Percentiles rank a stretch among this genome's conserved stretches.
Evolutionary conservation across 176 grass and related monocot genomes (phyloP).

Genomic region (Musa beccarii): DNA sequence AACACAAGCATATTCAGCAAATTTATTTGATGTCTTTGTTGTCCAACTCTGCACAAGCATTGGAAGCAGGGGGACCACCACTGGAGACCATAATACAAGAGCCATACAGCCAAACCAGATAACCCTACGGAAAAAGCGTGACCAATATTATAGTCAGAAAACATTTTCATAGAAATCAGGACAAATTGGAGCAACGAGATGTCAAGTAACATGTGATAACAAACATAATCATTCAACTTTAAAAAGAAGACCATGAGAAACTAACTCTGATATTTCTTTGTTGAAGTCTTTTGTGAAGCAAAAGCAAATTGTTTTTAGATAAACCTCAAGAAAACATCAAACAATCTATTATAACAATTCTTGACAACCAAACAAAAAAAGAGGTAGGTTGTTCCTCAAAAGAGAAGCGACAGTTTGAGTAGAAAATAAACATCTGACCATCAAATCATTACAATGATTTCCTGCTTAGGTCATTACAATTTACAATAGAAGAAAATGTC

Average conservation of each 20-base stretch:
- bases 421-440: too few species aligned
- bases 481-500: too few species aligned
- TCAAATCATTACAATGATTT: too few species aligned
- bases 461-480: too few species aligned
- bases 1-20: slow-evolving; percentile 66
- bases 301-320: neutral
- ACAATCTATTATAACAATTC: neutral
- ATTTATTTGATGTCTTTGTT: slow-evolving; percentile 46
- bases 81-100: slow-evolving; percentile 85
- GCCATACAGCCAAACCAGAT: slow-evolving; percentile 76
- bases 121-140: slow-evolving; percentile 32
- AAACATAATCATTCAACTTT: neutral
- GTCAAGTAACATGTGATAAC: too few species aligned
- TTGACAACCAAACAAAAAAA: too few species aligned
- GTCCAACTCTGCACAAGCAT: slow-evolving; percentile 85
- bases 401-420: too few species aligned
- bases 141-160: neutral
- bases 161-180: neutral
- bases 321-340: neutral
- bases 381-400: too few species aligned
- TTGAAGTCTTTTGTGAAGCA: neutral
- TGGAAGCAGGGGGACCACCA: slow-evolving; percentile 75
- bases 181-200: neutral
- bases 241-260: neutral
- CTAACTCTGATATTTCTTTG: neutral